Conservation (phyloP, 495 filamentous ascomycete genomes). For the Hypomontagnella monticulosa region DNA sequence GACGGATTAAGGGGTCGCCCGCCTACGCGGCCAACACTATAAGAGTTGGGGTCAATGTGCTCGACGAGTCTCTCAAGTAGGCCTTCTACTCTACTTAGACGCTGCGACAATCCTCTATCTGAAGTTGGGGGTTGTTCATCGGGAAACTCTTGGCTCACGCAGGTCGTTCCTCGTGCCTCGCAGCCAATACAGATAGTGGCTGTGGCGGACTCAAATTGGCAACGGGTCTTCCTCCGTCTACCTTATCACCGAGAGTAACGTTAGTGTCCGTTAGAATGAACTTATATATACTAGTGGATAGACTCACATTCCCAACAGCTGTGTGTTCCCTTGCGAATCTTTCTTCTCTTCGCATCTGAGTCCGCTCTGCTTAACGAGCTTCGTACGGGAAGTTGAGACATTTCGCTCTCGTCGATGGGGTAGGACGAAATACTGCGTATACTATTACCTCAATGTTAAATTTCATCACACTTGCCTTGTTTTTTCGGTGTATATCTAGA, state of each 20-base stretch:
- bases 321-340: slow-evolving; percentile 64
- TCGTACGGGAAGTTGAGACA: slow-evolving; percentile 27
- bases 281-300: not conserved
- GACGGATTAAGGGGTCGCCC: slow-evolving; percentile 43
- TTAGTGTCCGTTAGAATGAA: slow-evolving; percentile 19
- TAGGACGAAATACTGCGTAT: not conserved
- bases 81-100: slow-evolving; percentile 57
- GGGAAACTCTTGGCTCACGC: slow-evolving; percentile 62
- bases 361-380: slow-evolving; percentile 7
- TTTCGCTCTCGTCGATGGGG: not conserved
- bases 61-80: slow-evolving; percentile 58
- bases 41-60: slow-evolving; percentile 49
- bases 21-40: slow-evolving; percentile 34
- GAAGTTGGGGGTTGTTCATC: slow-evolving; percentile 50
- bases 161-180: slow-evolving; percentile 54
- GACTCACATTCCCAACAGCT: slow-evolving; percentile 66
- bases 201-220: slow-evolving; percentile 52
- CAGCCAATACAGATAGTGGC: slow-evolving; percentile 58
- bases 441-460: not conserved
- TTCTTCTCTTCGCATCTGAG: slow-evolving; percentile 50
- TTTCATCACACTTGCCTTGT: no score
- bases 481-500: no score
- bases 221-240: slow-evolving; percentile 58
- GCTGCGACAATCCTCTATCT: slow-evolving; percentile 53
- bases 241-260: slow-evolving; percentile 38